phyloP scores from a whole-genome alignment of 345 rosid species.

The Combretum micranthum region DNA sequence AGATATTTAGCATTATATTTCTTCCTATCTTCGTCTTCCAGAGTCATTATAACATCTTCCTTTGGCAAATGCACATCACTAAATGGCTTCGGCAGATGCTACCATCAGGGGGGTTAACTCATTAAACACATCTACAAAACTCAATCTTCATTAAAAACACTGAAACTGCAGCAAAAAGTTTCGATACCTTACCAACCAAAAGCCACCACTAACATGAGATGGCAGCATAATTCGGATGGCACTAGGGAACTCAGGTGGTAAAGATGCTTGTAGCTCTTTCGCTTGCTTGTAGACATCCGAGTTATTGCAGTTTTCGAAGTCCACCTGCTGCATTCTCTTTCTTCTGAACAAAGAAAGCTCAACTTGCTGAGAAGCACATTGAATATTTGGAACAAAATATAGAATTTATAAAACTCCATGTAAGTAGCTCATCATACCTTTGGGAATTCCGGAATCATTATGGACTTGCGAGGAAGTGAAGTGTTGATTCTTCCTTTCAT shows the following conservation, averaged over 20 bases:
- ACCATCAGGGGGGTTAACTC: conserved; percentile 10
- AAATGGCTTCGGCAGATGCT: conserved; percentile 45
- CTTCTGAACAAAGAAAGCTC: conserved; percentile 3
- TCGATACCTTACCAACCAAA: conserved; percentile 32
- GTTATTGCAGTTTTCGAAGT: conserved; percentile 15
- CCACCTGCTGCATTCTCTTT: conserved; percentile 22
- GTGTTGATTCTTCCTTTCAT: no score
- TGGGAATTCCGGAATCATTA: no score
- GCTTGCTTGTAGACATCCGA: conserved; percentile 27
- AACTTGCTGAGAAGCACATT: no score
- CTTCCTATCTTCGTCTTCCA: conserved; percentile 28
- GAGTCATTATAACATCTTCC: conserved; percentile 19
- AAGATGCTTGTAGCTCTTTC: conserved; percentile 24
- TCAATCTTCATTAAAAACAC: neutral
- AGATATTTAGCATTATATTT: conserved; percentile 29
- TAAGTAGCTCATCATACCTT: no score
- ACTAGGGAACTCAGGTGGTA: conserved; percentile 30
- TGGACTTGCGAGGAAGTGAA: no score
- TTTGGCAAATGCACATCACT: conserved; percentile 36
- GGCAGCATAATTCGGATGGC: conserved; percentile 32
- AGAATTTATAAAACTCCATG: no score
- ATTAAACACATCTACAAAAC: neutral
- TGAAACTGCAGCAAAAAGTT: conserved; percentile 9
- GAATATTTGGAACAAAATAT: no score
- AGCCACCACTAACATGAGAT: conserved; percentile 35